These are phyloP conservation scores for Kluyveromyces starmeri DNA, from an alignment of 805 yeast genomes.

Conservation along the genomic window DNA sequence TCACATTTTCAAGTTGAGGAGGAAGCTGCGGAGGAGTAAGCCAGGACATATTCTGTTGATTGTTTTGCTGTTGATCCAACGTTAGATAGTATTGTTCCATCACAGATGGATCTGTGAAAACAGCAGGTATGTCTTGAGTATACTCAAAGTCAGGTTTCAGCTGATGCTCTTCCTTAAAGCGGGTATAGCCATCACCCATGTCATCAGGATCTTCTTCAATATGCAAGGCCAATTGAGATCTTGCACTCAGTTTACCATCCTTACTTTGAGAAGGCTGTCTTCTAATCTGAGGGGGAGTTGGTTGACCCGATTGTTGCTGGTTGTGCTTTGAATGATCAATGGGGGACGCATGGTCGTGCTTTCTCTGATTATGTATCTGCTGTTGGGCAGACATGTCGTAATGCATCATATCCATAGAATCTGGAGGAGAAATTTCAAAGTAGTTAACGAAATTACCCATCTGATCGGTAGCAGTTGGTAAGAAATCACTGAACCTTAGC, in stretches of 20 bases:
- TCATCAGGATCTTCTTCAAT: constrained; percentile 41
- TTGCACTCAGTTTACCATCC: constrained; percentile 19
- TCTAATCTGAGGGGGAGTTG: background rate
- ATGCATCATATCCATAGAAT: constrained; percentile 31
- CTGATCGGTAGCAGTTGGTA: constrained; percentile 96
- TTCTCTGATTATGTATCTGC: constrained; percentile 18
- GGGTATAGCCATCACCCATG: constrained; percentile 71
- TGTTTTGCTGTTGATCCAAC: constrained; percentile 57
- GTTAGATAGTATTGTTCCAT: constrained; percentile 82
- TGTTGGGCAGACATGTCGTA: constrained; percentile 25
- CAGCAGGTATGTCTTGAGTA: constrained; percentile 68
- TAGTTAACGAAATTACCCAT: constrained; percentile 94
- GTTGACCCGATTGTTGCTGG: constrained; percentile 5
- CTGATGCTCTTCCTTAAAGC: constrained; percentile 59
- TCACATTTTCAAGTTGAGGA: constrained; percentile 92
- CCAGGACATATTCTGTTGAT: constrained; percentile 49
- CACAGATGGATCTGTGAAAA: constrained; percentile 75
- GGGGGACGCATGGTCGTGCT: constrained; percentile 14
- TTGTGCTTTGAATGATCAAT: constrained; percentile 9
- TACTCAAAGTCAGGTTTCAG: constrained; percentile 30
- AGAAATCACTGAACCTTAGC: constrained; percentile 72
- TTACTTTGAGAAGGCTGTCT: constrained; percentile 6
- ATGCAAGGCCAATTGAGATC: constrained; percentile 45
- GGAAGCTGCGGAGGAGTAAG: constrained; percentile 93
- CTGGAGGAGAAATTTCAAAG: constrained; percentile 51